phyloP scores from a whole-genome alignment of 2,329 filamentous ascomycete species.

The Didymella segeticola region DNA sequence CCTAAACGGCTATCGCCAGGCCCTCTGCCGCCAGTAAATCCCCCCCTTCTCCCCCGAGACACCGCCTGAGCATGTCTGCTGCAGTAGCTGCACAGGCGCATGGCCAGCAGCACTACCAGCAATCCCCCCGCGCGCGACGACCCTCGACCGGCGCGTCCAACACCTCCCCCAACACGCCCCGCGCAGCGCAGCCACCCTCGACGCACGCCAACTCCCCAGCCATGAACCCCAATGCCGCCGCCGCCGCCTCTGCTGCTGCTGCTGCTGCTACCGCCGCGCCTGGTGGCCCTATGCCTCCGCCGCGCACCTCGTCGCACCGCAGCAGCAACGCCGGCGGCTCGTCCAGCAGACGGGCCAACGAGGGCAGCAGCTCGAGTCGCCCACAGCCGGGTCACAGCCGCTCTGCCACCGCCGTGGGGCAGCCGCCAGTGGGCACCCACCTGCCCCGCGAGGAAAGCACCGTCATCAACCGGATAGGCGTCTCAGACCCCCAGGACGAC shows the following conservation, averaged over 20 bases:
- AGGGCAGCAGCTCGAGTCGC: slow-evolving; percentile 38
- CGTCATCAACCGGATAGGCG: slow-evolving; percentile 76
- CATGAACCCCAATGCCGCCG: slow-evolving; percentile 58
- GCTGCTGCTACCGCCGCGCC: too few relatives aligned
- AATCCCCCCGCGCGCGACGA: slow-evolving; percentile 39
- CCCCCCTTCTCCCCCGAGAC: slow-evolving; percentile 8
- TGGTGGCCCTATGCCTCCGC: slow-evolving; percentile 72
- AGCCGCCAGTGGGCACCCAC: slow-evolving; percentile 59
- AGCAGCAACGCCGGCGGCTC: slow-evolving; percentile 47
- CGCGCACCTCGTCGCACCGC: slow-evolving; percentile 79
- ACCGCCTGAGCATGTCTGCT: slow-evolving; percentile 43
- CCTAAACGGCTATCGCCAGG: slow-evolving; percentile 7
- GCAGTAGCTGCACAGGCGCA: slow-evolving; percentile 47
- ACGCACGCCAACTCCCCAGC: slow-evolving; percentile 45
- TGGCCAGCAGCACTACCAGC: slow-evolving; percentile 43
- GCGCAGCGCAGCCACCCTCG: slow-evolving; percentile 46
- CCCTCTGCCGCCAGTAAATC: too few relatives aligned
- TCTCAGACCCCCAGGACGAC: slow-evolving; percentile 78
- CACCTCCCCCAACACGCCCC: slow-evolving; percentile 52
- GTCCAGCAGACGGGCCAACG: slow-evolving; percentile 54
- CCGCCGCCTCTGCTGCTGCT: too few relatives aligned
- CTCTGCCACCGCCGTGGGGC: slow-evolving; percentile 58
- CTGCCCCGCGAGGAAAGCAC: slow-evolving; percentile 79
- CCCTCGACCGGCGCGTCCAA: slow-evolving; percentile 42
- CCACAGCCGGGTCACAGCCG: slow-evolving; percentile 52